A percentile compares a stretch with the other conserved stretches of the same genome.
Conservation (phyloP, 768 basidiomycete genomes). For the Wakefieldia striispora region DNA sequence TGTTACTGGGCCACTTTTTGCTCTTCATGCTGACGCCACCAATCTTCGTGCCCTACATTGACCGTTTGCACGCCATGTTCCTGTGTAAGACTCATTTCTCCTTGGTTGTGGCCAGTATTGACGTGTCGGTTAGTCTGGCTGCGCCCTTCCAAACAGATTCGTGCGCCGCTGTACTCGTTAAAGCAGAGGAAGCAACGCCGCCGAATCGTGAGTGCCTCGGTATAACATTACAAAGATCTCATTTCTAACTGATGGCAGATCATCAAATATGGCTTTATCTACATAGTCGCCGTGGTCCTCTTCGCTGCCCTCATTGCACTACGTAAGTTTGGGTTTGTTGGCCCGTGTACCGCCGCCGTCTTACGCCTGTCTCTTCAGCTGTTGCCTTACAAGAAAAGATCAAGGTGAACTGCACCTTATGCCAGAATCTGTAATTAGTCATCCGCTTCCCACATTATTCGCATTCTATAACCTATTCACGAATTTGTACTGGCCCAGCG, state of each 20-base stretch:
- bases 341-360: constrained; percentile 6
- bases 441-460: constrained; percentile 24
- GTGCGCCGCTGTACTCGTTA: constrained; percentile 85
- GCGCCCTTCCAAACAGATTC: constrained; percentile 90
- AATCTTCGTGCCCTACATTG: constrained; percentile 86
- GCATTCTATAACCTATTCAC: constrained; percentile 31
- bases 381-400: constrained; percentile 58
- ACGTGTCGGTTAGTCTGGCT: constrained; percentile 73
- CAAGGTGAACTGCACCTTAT: constrained; percentile 63
- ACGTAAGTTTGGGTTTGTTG: constrained; percentile 53
- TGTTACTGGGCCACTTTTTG: constrained; percentile 82
- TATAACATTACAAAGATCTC: not conserved
- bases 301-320: constrained; percentile 77
- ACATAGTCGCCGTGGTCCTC: constrained; percentile 60
- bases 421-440: constrained; percentile 60
- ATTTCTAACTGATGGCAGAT: constrained; percentile 45
- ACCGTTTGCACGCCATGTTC: constrained; percentile 86
- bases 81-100: constrained; percentile 55
- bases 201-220: constrained; percentile 67
- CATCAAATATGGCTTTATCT: constrained; percentile 81
- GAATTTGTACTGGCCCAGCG: constrained; percentile 23
- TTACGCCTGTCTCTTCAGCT: constrained; percentile 38
- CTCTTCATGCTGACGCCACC: constrained; percentile 90
- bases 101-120: constrained; percentile 8
- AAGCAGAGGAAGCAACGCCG: constrained; percentile 89